These are phyloP conservation scores for Fusarium sp. DNA, from an alignment of 2,329 filamentous ascomycete genomes.

Conservation along the genomic window DNA sequence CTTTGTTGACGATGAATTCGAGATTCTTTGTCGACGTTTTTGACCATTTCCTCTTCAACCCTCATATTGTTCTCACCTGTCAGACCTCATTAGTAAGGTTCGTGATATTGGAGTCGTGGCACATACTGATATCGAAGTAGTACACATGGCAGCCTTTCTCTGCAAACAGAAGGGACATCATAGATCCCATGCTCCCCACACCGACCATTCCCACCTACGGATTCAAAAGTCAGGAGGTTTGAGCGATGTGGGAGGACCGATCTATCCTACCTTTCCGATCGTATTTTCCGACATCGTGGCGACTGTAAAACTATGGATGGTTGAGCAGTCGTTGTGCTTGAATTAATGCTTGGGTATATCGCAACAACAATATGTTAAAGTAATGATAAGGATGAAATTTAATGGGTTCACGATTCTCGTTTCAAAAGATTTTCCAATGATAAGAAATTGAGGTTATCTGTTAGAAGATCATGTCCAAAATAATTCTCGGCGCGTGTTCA, in stretches of 20 bases:
- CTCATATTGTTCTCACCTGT: background rate
- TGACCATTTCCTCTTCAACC: background rate
- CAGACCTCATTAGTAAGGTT: accelerated
- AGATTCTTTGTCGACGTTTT: background rate
- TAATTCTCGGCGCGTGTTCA: background rate
- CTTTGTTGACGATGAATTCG: background rate
- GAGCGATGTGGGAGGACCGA: no score
- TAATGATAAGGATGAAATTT: no score
- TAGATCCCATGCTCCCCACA: conserved; percentile 3
- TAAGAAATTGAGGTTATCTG: background rate
- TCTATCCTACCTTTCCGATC: background rate
- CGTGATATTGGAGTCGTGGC: no score
- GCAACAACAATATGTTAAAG: background rate
- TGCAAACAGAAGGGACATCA: conserved; percentile 4
- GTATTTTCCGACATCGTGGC: background rate
- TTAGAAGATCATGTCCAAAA: background rate
- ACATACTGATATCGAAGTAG: conserved; percentile 4
- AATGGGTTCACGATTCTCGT: no score
- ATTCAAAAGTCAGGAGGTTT: background rate
- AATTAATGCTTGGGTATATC: background rate
- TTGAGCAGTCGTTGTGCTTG: no score
- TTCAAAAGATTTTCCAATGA: no score
- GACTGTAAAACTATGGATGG: background rate
- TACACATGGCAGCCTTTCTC: conserved; percentile 12
- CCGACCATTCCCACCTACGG: background rate